A percentile compares a stretch with the other conserved stretches of the same genome.
Evolutionary conservation across 805 yeast species (phyloP).

Genomic region (Candida xyloterini): DNA sequence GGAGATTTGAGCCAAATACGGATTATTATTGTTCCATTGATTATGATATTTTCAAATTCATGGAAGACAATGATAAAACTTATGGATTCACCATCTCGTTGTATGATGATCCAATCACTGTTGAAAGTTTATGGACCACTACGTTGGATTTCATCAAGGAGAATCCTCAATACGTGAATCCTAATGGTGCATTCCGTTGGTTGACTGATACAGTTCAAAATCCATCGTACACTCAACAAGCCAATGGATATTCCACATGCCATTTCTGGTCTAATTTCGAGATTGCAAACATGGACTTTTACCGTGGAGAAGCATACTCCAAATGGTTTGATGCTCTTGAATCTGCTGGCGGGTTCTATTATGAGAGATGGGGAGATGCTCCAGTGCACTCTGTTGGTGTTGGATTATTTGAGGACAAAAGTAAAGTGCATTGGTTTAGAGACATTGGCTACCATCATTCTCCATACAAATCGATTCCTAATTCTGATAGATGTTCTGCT

Average conservation of each 20-base stretch:
- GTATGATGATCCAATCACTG: constrained; percentile 67
- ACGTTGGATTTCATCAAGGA: constrained; percentile 58
- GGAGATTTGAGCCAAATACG: constrained; percentile 80
- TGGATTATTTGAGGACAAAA: constrained; percentile 67
- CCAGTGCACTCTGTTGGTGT: constrained; percentile 83
- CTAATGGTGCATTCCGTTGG: constrained; percentile 58
- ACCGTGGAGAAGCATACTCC: constrained; percentile 64
- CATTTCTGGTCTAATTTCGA: constrained; percentile 93
- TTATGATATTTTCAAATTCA: constrained; percentile 74
- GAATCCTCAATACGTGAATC: constrained; percentile 58
- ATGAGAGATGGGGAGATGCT: constrained; percentile 94
- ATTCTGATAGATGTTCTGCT: constrained; percentile 44
- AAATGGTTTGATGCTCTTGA: constrained; percentile 67
- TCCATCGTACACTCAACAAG: constrained; percentile 39
- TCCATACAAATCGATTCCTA: constrained; percentile 83
- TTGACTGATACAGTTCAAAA: constrained; percentile 49
- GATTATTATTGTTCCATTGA: constrained; percentile 65
- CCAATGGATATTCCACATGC: constrained; percentile 55
- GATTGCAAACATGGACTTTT: constrained; percentile 80
- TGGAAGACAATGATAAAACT: constrained; percentile 64
- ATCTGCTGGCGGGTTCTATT: constrained; percentile 75
- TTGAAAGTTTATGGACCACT: constrained; percentile 66
- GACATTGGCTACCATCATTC: constrained; percentile 76
- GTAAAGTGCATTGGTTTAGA: constrained; percentile 78
- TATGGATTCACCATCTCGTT: constrained; percentile 74